Conservation (phyloP, 2,329 filamentous ascomycete species). For the Fusarium sarcochroum region DNA sequence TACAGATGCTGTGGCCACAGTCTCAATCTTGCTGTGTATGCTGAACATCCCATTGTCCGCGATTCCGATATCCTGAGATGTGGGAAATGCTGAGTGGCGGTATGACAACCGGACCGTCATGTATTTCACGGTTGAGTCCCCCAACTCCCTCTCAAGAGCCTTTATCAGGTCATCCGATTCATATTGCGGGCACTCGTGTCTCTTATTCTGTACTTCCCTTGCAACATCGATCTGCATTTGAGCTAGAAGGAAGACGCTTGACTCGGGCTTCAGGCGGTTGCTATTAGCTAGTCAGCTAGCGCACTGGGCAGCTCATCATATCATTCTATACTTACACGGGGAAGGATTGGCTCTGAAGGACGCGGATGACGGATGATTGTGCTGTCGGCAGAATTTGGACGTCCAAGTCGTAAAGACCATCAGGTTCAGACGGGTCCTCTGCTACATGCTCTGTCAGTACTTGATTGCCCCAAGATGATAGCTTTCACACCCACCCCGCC, state of each 20-base stretch:
- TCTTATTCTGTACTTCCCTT: conserved; percentile 12
- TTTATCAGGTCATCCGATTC: conserved; percentile 70
- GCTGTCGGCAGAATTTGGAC: conserved; percentile 61
- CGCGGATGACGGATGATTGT: conserved; percentile 60
- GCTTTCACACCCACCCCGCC: conserved; percentile 40
- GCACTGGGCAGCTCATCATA: neutral
- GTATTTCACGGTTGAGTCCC: conserved; percentile 63
- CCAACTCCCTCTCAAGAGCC: conserved; percentile 70
- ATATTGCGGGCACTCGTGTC: conserved; percentile 51
- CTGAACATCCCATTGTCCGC: conserved; percentile 55
- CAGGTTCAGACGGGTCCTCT: conserved; percentile 58
- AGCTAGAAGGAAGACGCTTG: conserved; percentile 64
- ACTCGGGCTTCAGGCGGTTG: conserved; percentile 58
- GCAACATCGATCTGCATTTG: conserved; percentile 57
- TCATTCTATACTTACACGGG: conserved; percentile 55
- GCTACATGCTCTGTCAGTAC: conserved; percentile 14
- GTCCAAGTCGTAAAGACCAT: conserved; percentile 64
- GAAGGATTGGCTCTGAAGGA: conserved; percentile 61
- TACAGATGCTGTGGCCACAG: conserved; percentile 65
- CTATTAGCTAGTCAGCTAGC: conserved; percentile 50
- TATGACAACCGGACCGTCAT: conserved; percentile 68
- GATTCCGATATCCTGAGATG: conserved; percentile 44
- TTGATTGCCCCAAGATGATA: neutral
- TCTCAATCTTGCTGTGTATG: conserved; percentile 66
- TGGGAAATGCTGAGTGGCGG: conserved; percentile 68